Conservation (phyloP, 345 rosid species). For the Eucalyptus sp. region DNA sequence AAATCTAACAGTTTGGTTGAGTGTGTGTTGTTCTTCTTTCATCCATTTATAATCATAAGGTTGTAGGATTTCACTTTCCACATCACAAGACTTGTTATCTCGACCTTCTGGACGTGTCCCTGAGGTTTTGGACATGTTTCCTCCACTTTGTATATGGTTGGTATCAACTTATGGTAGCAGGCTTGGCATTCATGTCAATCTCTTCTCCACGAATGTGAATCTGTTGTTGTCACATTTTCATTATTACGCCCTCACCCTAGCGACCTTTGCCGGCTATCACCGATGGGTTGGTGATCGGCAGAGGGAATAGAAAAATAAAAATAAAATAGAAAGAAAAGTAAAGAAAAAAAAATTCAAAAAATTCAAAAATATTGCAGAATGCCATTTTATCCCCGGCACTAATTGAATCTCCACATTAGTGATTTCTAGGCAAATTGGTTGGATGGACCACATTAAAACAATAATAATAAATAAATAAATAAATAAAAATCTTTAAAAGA, state of each 20-base stretch:
- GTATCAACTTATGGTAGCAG: background rate
- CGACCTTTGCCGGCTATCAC: background rate
- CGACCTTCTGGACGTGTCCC: background rate
- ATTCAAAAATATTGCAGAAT: background rate
- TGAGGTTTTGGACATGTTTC: background rate
- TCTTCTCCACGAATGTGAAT: background rate
- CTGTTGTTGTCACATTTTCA: background rate
- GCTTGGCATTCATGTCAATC: background rate
- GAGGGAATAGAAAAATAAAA: background rate
- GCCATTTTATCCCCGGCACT: accelerated
- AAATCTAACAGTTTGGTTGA: background rate
- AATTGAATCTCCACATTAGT: background rate
- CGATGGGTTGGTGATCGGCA: accelerated
- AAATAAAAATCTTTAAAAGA: background rate
- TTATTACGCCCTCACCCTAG: background rate
- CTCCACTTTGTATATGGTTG: accelerated
- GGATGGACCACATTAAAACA: background rate
- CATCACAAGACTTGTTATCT: background rate
- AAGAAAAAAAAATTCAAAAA: background rate
- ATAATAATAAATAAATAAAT: too few species aligned
- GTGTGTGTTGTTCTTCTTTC: background rate
- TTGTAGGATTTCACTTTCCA: background rate
- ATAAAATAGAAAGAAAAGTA: background rate
- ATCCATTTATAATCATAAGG: background rate
- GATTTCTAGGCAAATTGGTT: background rate